Evolutionary conservation across 495 filamentous ascomycete species (phyloP).

Genomic region (Hyphodiscus hymeniophilus): DNA sequence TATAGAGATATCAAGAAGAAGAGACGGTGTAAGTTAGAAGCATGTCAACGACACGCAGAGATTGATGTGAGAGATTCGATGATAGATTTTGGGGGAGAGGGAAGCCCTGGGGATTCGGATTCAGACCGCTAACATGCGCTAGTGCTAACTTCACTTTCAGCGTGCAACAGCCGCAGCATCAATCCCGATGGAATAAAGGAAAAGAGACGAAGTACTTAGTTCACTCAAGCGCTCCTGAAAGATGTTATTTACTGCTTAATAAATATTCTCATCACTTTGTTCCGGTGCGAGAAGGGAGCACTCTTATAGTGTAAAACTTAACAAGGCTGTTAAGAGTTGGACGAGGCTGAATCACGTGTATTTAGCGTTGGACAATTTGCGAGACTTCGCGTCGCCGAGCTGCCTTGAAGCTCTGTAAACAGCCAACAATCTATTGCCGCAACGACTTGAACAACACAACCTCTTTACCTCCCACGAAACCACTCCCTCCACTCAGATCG

Average conservation of each 20-base stretch:
- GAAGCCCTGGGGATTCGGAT: no score
- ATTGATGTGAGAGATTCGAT: neutral
- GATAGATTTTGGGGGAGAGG: no score
- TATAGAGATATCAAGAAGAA: neutral
- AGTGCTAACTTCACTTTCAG: neutral
- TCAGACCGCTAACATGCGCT: neutral
- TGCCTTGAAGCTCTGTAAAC: constrained; percentile 13
- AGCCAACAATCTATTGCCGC: constrained; percentile 7
- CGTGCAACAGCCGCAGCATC: neutral
- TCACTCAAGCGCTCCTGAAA: no score
- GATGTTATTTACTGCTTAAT: no score
- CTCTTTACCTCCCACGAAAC: neutral
- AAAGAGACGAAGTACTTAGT: neutral
- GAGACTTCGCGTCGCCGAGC: constrained; percentile 2
- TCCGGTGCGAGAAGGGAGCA: no score
- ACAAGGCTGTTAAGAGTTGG: neutral
- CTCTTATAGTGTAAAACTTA: no score
- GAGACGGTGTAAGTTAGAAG: neutral
- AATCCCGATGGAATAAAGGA: neutral
- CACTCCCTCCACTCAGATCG: neutral
- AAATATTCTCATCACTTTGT: no score
- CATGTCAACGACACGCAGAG: neutral
- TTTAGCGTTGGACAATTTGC: no score
- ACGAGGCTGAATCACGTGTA: neutral
- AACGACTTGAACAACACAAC: constrained; percentile 4